Evolutionary conservation across 2,329 filamentous ascomycete genomes (phyloP).

Genomic region (Metarhizium sp.): DNA sequence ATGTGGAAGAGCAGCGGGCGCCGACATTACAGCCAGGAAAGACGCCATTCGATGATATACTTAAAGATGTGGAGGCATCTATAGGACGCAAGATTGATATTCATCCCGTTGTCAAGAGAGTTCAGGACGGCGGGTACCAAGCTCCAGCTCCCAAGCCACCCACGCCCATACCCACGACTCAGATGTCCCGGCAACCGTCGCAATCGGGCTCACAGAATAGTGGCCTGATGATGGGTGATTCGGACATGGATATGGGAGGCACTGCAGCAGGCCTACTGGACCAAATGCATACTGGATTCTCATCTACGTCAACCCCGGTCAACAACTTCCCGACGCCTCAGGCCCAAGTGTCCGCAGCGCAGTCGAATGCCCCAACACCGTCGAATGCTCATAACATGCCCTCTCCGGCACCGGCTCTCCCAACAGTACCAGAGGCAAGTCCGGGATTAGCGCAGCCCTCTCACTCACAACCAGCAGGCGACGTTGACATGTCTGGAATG

Average conservation of each 20-base stretch:
- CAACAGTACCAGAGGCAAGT: constrained; percentile 8
- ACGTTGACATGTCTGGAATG: constrained; percentile 45
- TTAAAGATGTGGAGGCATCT: constrained; percentile 62
- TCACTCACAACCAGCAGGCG: constrained; percentile 13
- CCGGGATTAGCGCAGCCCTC: constrained; percentile 4
- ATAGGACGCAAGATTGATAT: constrained; percentile 58
- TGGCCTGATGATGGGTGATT: constrained; percentile 46
- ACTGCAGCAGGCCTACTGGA: constrained; percentile 57
- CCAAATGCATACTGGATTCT: constrained; percentile 56
- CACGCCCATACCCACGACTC: constrained; percentile 14
- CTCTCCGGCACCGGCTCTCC: constrained; percentile 26
- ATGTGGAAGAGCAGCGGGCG: constrained; percentile 36
- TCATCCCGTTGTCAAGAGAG: constrained; percentile 56
- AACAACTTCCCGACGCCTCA: constrained; percentile 55
- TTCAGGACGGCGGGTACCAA: constrained; percentile 71
- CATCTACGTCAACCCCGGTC: constrained; percentile 48
- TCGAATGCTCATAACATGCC: constrained; percentile 33
- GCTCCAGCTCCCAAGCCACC: constrained; percentile 41
- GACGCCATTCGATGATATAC: constrained; percentile 60
- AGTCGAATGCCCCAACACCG: constrained; percentile 50
- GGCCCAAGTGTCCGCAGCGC: constrained; percentile 43
- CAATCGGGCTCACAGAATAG: constrained; percentile 47
- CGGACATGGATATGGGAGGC: constrained; percentile 55
- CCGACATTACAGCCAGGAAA: constrained; percentile 25
- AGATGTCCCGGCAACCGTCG: constrained; percentile 44